Conservation (phyloP, 78 protist species). For the Cavenderia fasciculata region DNA sequence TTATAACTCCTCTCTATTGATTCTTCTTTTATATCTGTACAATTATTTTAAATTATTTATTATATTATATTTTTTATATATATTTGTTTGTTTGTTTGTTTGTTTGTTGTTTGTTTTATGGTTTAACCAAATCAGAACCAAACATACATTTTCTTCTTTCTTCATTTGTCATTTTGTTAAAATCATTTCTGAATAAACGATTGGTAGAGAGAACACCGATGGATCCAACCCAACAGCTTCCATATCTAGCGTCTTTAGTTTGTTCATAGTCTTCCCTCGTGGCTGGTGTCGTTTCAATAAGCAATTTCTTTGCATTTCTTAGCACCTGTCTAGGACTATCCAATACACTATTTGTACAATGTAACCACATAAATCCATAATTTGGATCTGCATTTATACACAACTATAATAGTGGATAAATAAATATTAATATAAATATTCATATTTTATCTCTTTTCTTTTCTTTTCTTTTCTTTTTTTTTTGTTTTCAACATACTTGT, state of each 20-base stretch:
- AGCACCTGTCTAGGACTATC: conserved; percentile 81
- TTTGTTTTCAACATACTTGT: conserved; percentile 69
- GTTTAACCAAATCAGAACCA: conserved; percentile 74
- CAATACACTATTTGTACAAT: conserved; percentile 83
- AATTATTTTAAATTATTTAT: no score
- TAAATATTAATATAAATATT: not conserved
- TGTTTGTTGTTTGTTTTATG: no score
- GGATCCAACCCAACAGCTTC: conserved; percentile 77
- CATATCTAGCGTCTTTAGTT: conserved; percentile 21
- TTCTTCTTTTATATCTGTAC: no score
- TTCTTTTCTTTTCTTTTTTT: no score
- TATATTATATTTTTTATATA: no score
- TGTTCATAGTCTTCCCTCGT: conserved; percentile 25
- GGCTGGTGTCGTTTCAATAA: conserved; percentile 52
- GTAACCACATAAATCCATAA: conserved; percentile 94
- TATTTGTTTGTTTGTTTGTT: no score
- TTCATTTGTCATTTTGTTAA: conserved; percentile 53
- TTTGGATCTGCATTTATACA: conserved; percentile 95
- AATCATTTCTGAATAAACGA: conserved; percentile 55
- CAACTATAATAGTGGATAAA: conserved; percentile 27
- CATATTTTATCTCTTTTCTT: not conserved
- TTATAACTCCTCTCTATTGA: no score
- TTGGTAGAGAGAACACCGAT: conserved; percentile 61
- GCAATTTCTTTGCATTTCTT: conserved; percentile 74
- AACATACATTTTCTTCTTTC: conserved; percentile 68